Evolutionary conservation across 139 green algal species (phyloP).

Genomic region (Haematococcus lacustris): DNA sequence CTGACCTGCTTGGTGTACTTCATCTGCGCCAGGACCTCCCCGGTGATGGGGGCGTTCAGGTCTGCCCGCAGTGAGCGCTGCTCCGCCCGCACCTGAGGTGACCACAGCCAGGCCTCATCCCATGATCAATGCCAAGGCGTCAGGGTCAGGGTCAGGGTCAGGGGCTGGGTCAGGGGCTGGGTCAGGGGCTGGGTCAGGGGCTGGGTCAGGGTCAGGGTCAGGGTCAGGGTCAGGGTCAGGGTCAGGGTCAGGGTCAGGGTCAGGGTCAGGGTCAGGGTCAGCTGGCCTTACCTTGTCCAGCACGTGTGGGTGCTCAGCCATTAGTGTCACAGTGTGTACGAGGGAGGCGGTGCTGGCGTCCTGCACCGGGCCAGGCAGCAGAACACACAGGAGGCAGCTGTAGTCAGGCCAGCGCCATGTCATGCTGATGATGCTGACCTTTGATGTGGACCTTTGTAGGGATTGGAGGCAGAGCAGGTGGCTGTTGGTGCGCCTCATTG

Average conservation of each 20-base stretch:
- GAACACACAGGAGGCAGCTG: neutral
- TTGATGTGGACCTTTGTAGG: neutral
- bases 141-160: too few relatives aligned
- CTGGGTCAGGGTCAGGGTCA: too few relatives aligned
- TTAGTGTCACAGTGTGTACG: constrained; percentile 63
- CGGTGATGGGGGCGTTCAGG: constrained; percentile 45
- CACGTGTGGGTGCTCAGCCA: constrained; percentile 77
- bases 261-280: too few relatives aligned
- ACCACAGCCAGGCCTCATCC: neutral
- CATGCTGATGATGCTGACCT: neutral
- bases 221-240: too few relatives aligned
- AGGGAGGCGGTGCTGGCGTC: constrained; percentile 77
- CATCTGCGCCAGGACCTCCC: constrained; percentile 65
- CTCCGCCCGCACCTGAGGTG: constrained; percentile 61
- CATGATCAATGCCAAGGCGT: too few relatives aligned
- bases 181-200: too few relatives aligned
- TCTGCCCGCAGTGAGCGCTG: constrained; percentile 46
- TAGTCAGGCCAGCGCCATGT: neutral
- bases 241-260: too few relatives aligned
- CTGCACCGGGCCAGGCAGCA: constrained; percentile 29
- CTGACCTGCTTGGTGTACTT: constrained; percentile 59
- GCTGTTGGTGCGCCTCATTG: too few relatives aligned
- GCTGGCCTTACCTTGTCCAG: constrained; percentile 65
- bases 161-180: too few relatives aligned
- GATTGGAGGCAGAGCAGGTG: neutral